These are phyloP conservation scores for Phalaenopsis equestris DNA, from an alignment of 106 monocot species.

Conservation along the genomic window DNA sequence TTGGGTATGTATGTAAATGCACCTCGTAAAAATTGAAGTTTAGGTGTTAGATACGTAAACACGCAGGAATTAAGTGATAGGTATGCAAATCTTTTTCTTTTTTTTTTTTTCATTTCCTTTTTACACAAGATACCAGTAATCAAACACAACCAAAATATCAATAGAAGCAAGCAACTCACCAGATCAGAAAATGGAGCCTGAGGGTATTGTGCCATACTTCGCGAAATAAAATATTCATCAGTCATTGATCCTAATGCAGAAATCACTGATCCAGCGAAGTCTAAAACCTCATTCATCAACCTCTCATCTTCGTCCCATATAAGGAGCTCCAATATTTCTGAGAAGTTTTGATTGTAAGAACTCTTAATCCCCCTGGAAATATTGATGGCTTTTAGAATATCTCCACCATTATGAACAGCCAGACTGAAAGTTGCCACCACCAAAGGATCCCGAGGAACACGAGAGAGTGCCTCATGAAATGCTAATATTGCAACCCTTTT, in stretches of 20 bases:
- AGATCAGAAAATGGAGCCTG: constrained; percentile 79
- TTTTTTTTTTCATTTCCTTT: not conserved
- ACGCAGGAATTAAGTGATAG: too few species aligned
- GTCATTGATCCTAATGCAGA: constrained; percentile 68
- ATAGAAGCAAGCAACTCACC: constrained; percentile 27
- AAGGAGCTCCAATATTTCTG: constrained; percentile 48
- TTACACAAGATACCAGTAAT: not conserved
- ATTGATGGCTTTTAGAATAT: constrained; percentile 56
- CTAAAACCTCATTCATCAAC: constrained; percentile 41
- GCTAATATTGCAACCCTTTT: constrained; percentile 80
- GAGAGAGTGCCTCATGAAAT: constrained; percentile 70
- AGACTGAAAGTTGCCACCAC: constrained; percentile 68
- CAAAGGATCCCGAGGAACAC: constrained; percentile 54
- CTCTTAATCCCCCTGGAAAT: constrained; percentile 53
- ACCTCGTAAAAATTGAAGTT: too few species aligned
- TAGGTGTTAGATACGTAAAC: too few species aligned
- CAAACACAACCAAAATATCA: not conserved
- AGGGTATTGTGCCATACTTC: constrained; percentile 73
- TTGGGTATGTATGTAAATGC: too few species aligned
- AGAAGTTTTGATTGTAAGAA: constrained; percentile 35
- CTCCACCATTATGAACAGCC: constrained; percentile 83
- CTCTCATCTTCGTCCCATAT: constrained; percentile 25
- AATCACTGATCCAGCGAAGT: constrained; percentile 40
- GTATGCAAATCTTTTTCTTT: too few species aligned
- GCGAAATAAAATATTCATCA: constrained; percentile 54